Conservation (phyloP, 257 asterid species). For the Solanum acaule region DNA sequence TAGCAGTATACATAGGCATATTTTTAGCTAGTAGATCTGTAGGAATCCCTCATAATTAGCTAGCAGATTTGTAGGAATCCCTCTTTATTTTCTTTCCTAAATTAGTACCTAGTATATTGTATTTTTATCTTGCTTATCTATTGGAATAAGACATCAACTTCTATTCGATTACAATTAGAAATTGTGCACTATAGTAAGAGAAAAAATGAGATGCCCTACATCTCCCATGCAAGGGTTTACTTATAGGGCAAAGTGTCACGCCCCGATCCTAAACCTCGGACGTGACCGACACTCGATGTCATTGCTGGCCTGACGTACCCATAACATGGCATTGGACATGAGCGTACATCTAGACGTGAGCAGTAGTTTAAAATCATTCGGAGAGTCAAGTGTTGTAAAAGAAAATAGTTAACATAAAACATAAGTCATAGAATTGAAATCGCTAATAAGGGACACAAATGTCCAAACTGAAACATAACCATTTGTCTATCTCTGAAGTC, state of each 20-base stretch:
- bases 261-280: background rate
- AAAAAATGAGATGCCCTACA: background rate
- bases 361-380: background rate
- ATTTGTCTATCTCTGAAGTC: background rate
- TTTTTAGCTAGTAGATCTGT: too few relatives aligned
- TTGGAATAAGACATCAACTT: too few relatives aligned
- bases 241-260: background rate
- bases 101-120: too few relatives aligned
- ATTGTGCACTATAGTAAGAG: background rate
- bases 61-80: too few relatives aligned
- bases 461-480: background rate
- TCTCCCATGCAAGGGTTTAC: background rate
- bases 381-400: background rate
- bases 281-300: background rate
- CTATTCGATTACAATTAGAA: background rate
- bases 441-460: background rate
- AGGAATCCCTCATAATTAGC: too few relatives aligned
- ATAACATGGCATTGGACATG: background rate
- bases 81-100: too few relatives aligned
- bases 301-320: background rate
- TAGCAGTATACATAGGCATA: too few relatives aligned
- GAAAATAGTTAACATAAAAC: too few relatives aligned
- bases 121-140: too few relatives aligned
- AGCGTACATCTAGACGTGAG: background rate
- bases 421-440: background rate